A percentile compares a stretch with the other conserved stretches of the same genome.
Evolutionary conservation across 1,284 basidiomycete genomes (phyloP).

Genomic region (Tilletia setariae): DNA sequence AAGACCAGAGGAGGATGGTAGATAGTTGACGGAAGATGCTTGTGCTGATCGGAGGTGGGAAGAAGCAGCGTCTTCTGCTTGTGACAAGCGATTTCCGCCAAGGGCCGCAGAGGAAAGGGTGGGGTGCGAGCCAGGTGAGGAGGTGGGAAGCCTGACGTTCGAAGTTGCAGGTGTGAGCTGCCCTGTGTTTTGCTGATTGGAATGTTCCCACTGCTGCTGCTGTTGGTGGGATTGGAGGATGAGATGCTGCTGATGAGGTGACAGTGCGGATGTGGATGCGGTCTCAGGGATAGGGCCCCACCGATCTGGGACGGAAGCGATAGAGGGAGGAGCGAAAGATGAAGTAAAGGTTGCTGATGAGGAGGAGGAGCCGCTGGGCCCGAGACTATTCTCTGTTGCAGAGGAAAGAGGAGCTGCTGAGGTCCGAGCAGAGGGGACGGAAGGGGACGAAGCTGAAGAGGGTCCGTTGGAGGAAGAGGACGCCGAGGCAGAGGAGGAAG

Average conservation of each 20-base stretch:
- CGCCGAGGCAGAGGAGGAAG: background rate
- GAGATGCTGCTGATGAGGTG: too few species aligned
- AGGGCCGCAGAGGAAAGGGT: too few species aligned
- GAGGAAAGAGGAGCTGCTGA: background rate
- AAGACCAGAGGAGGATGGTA: too few species aligned
- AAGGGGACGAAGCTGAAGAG: background rate
- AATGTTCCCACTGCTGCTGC: background rate
- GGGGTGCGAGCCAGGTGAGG: too few species aligned
- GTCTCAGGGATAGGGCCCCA: background rate
- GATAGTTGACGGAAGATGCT: too few species aligned
- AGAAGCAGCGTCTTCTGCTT: too few species aligned
- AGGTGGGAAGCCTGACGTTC: too few species aligned
- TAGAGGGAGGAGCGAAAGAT: background rate
- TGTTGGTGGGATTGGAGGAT: background rate
- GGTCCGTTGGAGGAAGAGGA: too few species aligned
- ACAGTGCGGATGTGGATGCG: background rate
- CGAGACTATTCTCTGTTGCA: background rate
- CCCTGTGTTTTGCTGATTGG: background rate
- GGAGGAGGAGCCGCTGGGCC: background rate
- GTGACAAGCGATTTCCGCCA: too few species aligned
- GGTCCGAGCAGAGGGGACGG: background rate
- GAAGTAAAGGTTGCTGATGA: background rate
- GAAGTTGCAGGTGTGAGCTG: too few species aligned
- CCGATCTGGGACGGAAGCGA: background rate
- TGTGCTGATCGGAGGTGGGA: too few species aligned